Percentiles rank a stretch among this genome's conserved stretches.
Conservation (phyloP, 352 stramenopile species). For the Phytophthora idaei region DNA sequence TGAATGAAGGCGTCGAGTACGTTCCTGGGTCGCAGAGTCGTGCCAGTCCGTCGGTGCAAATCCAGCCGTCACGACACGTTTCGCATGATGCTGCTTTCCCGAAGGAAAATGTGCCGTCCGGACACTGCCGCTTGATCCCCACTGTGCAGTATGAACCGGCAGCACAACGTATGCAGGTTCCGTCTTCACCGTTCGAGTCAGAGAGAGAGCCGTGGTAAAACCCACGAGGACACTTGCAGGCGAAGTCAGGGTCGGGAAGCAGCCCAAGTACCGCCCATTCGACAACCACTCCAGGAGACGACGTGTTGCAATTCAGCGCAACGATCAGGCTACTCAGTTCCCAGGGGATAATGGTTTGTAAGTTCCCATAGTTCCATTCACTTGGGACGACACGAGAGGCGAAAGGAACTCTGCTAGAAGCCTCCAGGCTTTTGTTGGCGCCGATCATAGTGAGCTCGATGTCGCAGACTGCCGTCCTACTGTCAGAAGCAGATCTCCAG, state of each 20-base stretch:
- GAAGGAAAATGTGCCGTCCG: slow-evolving; percentile 61
- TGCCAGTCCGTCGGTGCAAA: slow-evolving; percentile 61
- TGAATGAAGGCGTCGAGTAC: slow-evolving; percentile 43
- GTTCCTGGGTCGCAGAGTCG: slow-evolving; percentile 62
- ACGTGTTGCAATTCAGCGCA: slow-evolving; percentile 52
- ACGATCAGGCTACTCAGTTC: slow-evolving; percentile 46
- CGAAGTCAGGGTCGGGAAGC: slow-evolving; percentile 57
- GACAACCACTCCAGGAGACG: slow-evolving; percentile 27
- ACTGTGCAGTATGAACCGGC: slow-evolving; percentile 63
- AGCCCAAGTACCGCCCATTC: slow-evolving; percentile 62
- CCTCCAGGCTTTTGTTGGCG: slow-evolving; percentile 31
- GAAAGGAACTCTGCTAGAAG: slow-evolving; percentile 17
- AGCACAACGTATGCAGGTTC: slow-evolving; percentile 54
- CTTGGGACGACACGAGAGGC: slow-evolving; percentile 5
- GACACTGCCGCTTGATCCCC: slow-evolving; percentile 57
- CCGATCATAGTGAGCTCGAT: slow-evolving; percentile 36
- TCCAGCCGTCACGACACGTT: slow-evolving; percentile 62
- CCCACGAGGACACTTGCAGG: slow-evolving; percentile 60
- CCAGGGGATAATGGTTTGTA: slow-evolving; percentile 37
- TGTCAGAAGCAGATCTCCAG: slow-evolving; percentile 17
- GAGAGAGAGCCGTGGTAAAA: slow-evolving; percentile 51
- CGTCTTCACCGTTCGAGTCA: slow-evolving; percentile 4
- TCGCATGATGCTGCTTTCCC: slow-evolving; percentile 59
- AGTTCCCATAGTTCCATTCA: slow-evolving; percentile 49
- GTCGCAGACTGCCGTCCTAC: slow-evolving; percentile 21